A percentile compares a stretch with the other conserved stretches of the same genome.
Conservation (phyloP, 2,329 filamentous ascomycete species). For the Fusarium neocosmosporiellum region DNA sequence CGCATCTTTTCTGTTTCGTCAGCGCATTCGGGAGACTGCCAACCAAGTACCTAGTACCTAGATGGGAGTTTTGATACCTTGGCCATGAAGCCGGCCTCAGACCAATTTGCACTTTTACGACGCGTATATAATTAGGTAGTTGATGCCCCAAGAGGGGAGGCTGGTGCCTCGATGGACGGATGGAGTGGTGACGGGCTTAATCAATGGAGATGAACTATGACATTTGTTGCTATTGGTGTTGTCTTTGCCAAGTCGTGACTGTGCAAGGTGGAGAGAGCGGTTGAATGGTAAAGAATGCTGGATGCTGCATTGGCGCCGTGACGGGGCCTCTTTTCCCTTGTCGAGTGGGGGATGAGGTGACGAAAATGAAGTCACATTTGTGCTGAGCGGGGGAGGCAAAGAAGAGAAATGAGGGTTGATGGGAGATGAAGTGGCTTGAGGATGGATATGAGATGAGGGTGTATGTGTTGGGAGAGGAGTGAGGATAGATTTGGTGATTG, state of each 20-base stretch:
- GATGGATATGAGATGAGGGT: constrained; percentile 1
- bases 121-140: constrained; percentile 40
- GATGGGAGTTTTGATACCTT: constrained; percentile 25
- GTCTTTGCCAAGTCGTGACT: background rate
- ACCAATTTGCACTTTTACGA: constrained; percentile 40
- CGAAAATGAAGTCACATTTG: constrained; percentile 23
- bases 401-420: background rate
- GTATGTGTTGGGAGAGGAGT: background rate
- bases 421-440: constrained; percentile 34
- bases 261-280: background rate
- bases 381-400: constrained; percentile 20
- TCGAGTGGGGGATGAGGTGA: constrained; percentile 17
- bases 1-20: constrained; percentile 16
- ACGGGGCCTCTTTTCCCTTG: constrained; percentile 31
- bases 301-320: background rate
- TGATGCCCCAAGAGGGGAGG: constrained; percentile 21
- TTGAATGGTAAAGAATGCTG: constrained; percentile 27
- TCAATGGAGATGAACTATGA: constrained; percentile 32
- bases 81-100: constrained; percentile 36
- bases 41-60: constrained; percentile 16
- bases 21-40: constrained; percentile 24
- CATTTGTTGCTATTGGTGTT: constrained; percentile 4
- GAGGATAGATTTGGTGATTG: background rate
- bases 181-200: constrained; percentile 20
- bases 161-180: constrained; percentile 1